Percentiles rank a stretch among this genome's conserved stretches.
Evolutionary conservation across 495 filamentous ascomycete genomes (phyloP).

Genomic region (Bryoglossum gracile): DNA sequence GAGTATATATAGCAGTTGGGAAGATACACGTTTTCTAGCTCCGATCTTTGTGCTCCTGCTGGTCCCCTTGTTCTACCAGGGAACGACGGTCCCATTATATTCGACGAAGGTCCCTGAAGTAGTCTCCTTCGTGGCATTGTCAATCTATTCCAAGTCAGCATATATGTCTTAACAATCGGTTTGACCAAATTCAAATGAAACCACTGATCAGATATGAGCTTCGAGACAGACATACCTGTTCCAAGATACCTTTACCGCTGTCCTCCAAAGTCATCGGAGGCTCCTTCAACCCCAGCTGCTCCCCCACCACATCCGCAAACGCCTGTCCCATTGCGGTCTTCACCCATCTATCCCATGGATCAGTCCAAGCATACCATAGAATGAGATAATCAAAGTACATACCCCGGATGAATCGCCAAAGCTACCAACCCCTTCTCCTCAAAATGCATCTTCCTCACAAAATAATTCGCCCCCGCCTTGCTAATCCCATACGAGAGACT

Average conservation of each 20-base stretch:
- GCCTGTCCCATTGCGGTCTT: slow-evolving; percentile 33
- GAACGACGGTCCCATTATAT: slow-evolving; percentile 11
- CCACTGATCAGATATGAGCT: background rate
- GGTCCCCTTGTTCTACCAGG: slow-evolving; percentile 4
- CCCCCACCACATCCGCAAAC: slow-evolving; percentile 30
- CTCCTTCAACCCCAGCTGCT: slow-evolving; percentile 18
- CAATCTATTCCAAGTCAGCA: slow-evolving; percentile 6
- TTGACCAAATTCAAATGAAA: background rate
- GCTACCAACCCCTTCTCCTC: slow-evolving; percentile 30
- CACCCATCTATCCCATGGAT: slow-evolving; percentile 34
- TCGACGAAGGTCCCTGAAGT: slow-evolving; percentile 16
- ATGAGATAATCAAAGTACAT: slow-evolving; percentile 14
- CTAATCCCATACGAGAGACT: slow-evolving; percentile 32
- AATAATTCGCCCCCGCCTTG: slow-evolving; percentile 36
- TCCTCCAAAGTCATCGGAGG: slow-evolving; percentile 29
- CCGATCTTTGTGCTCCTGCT: too few species aligned
- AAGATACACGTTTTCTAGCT: too few species aligned
- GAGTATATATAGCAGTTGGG: too few species aligned
- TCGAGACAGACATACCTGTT: slow-evolving; percentile 24
- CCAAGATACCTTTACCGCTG: slow-evolving; percentile 25
- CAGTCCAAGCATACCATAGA: too few species aligned
- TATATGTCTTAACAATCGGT: background rate
- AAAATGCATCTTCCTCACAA: slow-evolving; percentile 34
- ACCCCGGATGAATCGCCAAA: slow-evolving; percentile 37
- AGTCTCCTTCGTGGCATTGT: slow-evolving; percentile 4